Evolutionary conservation across 1,139 yeast species (phyloP).

Genomic region (Candida gigantensis): DNA sequence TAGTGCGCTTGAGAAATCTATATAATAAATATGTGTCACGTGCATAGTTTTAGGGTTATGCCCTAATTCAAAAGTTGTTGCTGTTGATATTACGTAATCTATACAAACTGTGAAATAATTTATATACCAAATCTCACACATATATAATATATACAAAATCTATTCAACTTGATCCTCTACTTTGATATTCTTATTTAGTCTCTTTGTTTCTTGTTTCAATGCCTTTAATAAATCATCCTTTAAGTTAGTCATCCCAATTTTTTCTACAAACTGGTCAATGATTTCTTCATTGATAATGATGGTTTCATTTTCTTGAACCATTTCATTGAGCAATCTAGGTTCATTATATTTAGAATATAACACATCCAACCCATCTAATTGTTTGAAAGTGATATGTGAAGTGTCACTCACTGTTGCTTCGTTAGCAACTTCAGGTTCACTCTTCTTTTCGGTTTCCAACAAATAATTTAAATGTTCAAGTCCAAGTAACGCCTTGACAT

Average conservation of each 20-base stretch:
- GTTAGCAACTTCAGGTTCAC: conserved; percentile 15
- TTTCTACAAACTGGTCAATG: conserved; percentile 30
- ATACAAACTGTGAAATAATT: too few relatives aligned
- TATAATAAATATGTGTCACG: neutral
- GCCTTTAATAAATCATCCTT: conserved; percentile 47
- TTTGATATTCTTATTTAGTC: conserved; percentile 24
- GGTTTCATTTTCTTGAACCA: conserved; percentile 27
- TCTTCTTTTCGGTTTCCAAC: conserved; percentile 26
- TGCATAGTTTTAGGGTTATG: neutral
- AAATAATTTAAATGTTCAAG: conserved; percentile 65
- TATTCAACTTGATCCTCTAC: conserved; percentile 21
- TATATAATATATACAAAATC: neutral
- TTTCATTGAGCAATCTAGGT: conserved; percentile 11
- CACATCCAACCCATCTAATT: conserved; percentile 20
- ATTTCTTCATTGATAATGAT: conserved; percentile 32
- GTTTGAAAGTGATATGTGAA: conserved; percentile 26
- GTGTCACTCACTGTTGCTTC: conserved; percentile 19
- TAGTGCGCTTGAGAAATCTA: neutral
- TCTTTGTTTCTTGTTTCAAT: conserved; percentile 44
- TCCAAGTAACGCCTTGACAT: conserved; percentile 76
- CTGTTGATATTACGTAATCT: neutral
- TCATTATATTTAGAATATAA: conserved; percentile 17
- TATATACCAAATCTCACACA: neutral
- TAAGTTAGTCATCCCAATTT: conserved; percentile 36
- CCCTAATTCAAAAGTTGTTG: neutral